Conservation (phyloP, 2,329 filamentous ascomycete species). For the Hypocrella siamensis region DNA sequence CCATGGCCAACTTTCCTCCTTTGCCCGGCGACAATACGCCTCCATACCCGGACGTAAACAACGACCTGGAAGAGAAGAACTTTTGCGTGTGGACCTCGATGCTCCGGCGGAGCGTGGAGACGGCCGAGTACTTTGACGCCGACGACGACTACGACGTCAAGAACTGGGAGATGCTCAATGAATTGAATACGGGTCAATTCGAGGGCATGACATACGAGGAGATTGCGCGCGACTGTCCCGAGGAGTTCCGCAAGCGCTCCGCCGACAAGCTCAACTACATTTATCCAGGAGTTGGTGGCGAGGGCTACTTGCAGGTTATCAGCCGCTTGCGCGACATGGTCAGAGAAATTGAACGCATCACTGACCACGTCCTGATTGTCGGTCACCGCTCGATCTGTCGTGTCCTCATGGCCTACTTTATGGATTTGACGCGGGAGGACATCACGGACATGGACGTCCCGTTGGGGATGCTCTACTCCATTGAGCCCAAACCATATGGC, state of each 20-base stretch:
- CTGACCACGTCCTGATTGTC: slow-evolving; percentile 84
- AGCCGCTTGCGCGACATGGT: slow-evolving; percentile 91
- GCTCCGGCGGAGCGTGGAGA: slow-evolving; percentile 79
- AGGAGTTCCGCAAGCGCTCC: slow-evolving; percentile 68
- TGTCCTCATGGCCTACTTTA: slow-evolving; percentile 91
- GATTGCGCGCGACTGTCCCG: slow-evolving; percentile 61
- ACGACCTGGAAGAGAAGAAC: slow-evolving; percentile 61
- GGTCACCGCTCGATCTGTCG: slow-evolving; percentile 85
- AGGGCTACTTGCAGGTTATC: slow-evolving; percentile 94
- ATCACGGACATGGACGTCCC: slow-evolving; percentile 92
- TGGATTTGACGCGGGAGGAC: slow-evolving; percentile 76
- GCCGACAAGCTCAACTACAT: slow-evolving; percentile 89
- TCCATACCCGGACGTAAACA: slow-evolving; percentile 73
- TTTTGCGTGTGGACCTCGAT: slow-evolving; percentile 99
- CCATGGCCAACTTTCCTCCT: slow-evolving; percentile 73
- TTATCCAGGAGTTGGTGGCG: slow-evolving; percentile 88
- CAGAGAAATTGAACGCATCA: slow-evolving; percentile 91
- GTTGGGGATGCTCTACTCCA: slow-evolving; percentile 81
- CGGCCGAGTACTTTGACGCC: slow-evolving; percentile 71
- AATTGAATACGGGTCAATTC: slow-evolving; percentile 83
- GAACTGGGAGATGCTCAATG: slow-evolving; percentile 95
- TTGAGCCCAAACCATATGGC: slow-evolving; percentile 95
- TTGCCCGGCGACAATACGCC: slow-evolving; percentile 82
- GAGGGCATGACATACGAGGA: slow-evolving; percentile 92
- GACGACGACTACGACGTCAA: slow-evolving; percentile 96